Base-by-base conservation (phyloP, 169 alveolate genomes). In the Cystoisospora suis region DNA sequence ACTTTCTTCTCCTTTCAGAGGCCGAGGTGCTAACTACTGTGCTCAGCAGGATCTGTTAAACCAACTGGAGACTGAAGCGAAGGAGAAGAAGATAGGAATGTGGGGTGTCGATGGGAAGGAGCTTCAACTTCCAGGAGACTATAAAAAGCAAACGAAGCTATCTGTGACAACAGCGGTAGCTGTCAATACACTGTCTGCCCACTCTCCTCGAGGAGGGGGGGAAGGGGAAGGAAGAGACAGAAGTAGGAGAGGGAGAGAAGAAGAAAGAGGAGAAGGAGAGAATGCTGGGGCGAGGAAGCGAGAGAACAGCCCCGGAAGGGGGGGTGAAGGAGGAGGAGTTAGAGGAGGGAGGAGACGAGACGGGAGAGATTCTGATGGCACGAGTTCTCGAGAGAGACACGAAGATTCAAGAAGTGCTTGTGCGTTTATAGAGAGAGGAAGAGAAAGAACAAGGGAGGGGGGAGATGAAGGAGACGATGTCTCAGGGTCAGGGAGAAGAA, bases 1-100 rank as follows among this genome's bases (percentile, higher is more conserved):
- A n/a, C n/a, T 15, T 53, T 42, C 46, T 38, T 75, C 29, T 2
- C 42, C 20, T 0, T 46, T 1, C 36, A 87, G 91, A 69, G 86
- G 91, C 77, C 38, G 56, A n/a, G 75, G 75, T n/a, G 90, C 90
- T 27, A 45, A 61, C 32, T 86, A 86, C 90, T 36, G 75, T 38
- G 90, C 53, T 12, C 47, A 45, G 61, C 70, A 36, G 40, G 72
- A 23, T 5, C 23, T 75, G 49, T 56, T 86, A 72, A 49, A 9
- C 86, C 0, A 32, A 34, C 34, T 86, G 83, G 69, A 42, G 72
- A 3, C 29, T 38, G 85, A 42, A 27, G 90, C 90, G 9, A 40
- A 69, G 15, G 90, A 65, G 49, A 20, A 44, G 27, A 20, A 46
- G 38, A 38, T 86, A 34, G 90, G 90, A 15, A 3, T 86, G 36